A percentile compares a stretch with the other conserved stretches of the same genome.
Evolutionary conservation across 345 rosid genomes (phyloP).

Genomic region (Salix suchowensis): DNA sequence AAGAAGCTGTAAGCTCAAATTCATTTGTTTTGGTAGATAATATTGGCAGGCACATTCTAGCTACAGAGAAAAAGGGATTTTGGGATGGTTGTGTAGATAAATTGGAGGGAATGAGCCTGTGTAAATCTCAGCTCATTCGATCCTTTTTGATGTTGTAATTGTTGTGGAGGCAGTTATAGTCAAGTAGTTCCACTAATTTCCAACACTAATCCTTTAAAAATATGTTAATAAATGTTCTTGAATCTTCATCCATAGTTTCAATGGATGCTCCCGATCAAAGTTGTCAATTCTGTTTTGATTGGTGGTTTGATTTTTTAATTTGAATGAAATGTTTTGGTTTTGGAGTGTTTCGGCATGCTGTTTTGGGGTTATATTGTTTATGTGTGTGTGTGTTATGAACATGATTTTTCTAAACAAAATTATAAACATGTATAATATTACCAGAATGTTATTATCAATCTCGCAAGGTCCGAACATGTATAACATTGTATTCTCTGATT

Average conservation of each 20-base stretch:
- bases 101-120: neutral
- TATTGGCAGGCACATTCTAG: neutral
- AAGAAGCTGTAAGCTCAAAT: neutral
- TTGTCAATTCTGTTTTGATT: too few relatives aligned
- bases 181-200: neutral
- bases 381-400: too few relatives aligned
- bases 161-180: neutral
- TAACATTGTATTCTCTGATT: too few relatives aligned
- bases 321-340: too few relatives aligned
- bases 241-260: too few relatives aligned
- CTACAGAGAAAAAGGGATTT: neutral
- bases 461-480: too few relatives aligned
- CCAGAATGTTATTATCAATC: too few relatives aligned
- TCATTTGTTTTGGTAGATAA: neutral
- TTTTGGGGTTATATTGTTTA: too few relatives aligned
- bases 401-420: too few relatives aligned
- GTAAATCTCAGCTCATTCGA: neutral
- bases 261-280: neutral
- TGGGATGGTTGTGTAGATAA: neutral
- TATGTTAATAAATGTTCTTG: neutral
- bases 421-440: too few relatives aligned
- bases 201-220: neutral
- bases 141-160: neutral
- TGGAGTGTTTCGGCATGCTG: too few relatives aligned
- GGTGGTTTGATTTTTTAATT: too few relatives aligned